Evolutionary conservation across 1,284 basidiomycete genomes (phyloP), one percentile per base, ranked within the genome.

Genomic region (Golubevia pallescens): DNA sequence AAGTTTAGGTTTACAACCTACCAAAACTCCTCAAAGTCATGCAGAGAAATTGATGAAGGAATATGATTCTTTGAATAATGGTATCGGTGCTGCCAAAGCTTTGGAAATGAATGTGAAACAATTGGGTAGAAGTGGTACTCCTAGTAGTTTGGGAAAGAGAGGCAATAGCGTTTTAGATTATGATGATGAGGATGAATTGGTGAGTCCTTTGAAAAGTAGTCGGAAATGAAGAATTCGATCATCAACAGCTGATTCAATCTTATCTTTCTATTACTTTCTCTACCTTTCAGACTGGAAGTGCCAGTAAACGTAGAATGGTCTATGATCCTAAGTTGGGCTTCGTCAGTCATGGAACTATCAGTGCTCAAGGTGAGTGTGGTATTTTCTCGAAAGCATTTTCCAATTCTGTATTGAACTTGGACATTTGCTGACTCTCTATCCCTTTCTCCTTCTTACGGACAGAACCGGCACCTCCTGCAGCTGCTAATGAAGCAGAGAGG

Each of bases 281-380:
- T 48, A 16, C 8, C 8, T 48, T 48, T 48, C 42, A 48, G 42
- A 48, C 61, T 60, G 38, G 61, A 57, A 16, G 60, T 66, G 23
- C 61, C 34, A 56, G 73, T 14, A 83, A 83, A 62, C 68, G 79
- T 2, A 69, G 75, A 32, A 81, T 83, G 75, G 74, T 80, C 10
- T 83, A 78, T 77, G 78, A 83, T 58, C 74, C 77, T 2, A 72
- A 74, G 51, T 64, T 77, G 52, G 80, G 80, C 20, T 83, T 83
- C 63, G 67, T 83, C 54, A 76, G 76, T 42, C 69, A 70, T 32
- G 74, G 81, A 51, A 77, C 80, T 63, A 72, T 78, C 59, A 72
- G 71, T 38, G 73, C 77, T 0, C 69, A 75, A 48, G 42, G 42
- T 48, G 13, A 48, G 42, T 48, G 42, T 48, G 42, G 42, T 48